Evolutionary conservation across 257 asterid species (phyloP), one percentile per base, ranked within the genome.

Genomic region (Schizonepeta tenuifolia): DNA sequence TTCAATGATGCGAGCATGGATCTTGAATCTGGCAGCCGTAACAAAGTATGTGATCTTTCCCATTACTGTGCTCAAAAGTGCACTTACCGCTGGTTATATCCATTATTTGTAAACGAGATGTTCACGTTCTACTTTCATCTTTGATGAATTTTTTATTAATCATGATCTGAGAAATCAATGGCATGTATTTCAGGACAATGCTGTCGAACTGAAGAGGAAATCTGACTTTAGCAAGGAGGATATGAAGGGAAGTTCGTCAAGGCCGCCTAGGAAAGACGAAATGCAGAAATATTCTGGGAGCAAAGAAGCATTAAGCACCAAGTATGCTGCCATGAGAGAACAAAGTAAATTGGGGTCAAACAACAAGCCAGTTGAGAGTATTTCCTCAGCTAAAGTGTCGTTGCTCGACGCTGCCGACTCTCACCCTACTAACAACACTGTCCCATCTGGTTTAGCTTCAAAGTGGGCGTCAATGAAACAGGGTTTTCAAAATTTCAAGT

Each of bases 391-490:
- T 15, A 90, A 92, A 83, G 96, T 92, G 76, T 86, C 98, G 11
- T 78, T 95, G 84, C 94, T 95, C 7, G 84, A 85, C 40, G 58
- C 81, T 43, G 77, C 71, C 58, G 84, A 75, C 83, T 60, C 90
- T 20, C 80, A 78, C n/a, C 65, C 86, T 20, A 78, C 78, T 20
- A 56, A 72, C 75, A 56, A 5, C 71, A 35, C 60, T 12, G 72
- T 54, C 35, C 86, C 89, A 56, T 74, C 87, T 0, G 90, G 96
- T 72, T 78, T 95, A 78, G 91, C 96, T 73, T 85, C 96, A 43
- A 90, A 79, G 77, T 95, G 98, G 99, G 97, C 98, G 10, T 90
- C 96, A 7, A 90, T 95, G 99, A 94, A 94, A 74, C 82, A 92
- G 24, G 97, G 99, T 50, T 90, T 94, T 59, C 97, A 92, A 73